Evolutionary conservation across 2,329 filamentous ascomycete genomes (phyloP).

Genomic region (Elsinoe necatrix): DNA sequence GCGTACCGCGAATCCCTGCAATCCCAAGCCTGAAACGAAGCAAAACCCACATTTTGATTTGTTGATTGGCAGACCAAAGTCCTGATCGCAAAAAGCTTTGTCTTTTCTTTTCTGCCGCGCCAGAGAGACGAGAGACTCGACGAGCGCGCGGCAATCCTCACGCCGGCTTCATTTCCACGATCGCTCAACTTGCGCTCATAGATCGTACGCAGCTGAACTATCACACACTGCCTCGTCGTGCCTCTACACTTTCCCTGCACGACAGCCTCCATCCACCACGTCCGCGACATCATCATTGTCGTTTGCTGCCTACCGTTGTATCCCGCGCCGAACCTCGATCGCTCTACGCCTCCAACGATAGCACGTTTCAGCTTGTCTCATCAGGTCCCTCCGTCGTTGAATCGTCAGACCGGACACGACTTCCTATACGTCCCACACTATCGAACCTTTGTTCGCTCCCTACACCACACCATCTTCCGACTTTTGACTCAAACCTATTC

Average conservation of each 20-base stretch:
- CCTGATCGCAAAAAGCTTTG: not conserved
- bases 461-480: not conserved
- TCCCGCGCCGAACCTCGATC: conserved; percentile 12
- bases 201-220: not conserved
- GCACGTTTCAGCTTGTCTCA: conserved; percentile 16
- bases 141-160: conserved; percentile 3
- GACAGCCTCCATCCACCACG: not conserved
- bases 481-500: not conserved
- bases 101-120: conserved; percentile 1
- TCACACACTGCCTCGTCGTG: not conserved
- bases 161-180: conserved; percentile 1
- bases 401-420: conserved; percentile 9
- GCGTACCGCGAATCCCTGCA: conserved; percentile 5
- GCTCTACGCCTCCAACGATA: conserved; percentile 14
- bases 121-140: not conserved
- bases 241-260: not conserved
- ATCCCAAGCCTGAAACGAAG: conserved; percentile 12
- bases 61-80: conserved; percentile 4
- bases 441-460: not conserved
- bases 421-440: conserved; percentile 3
- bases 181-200: not conserved
- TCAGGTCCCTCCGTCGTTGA: conserved; percentile 11
- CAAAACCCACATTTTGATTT: not conserved
- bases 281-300: not conserved
- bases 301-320: conserved; percentile 10